phyloP scores from a whole-genome alignment of 2,329 filamentous ascomycete genomes.

The Aspergillus fumigatiaffinis region DNA sequence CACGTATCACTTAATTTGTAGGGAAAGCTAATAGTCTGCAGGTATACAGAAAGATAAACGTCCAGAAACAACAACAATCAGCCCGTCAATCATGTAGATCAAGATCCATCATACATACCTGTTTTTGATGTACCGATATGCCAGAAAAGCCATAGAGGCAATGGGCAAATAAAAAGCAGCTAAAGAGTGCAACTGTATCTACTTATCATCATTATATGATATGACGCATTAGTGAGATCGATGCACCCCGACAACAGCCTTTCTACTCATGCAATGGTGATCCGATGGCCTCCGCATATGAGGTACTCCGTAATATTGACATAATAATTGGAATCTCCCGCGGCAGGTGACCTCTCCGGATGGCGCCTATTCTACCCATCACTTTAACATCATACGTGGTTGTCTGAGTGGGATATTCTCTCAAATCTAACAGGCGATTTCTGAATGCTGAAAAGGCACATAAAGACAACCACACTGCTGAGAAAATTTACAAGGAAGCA shows the following conservation, averaged over 20 bases:
- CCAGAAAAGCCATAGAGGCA: no score
- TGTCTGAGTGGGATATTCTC: background rate
- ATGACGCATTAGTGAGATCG: background rate
- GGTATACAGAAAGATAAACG: background rate
- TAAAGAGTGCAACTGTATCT: background rate
- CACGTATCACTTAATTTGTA: background rate
- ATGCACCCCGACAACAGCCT: no score
- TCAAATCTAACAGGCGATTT: background rate
- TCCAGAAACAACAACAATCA: no score
- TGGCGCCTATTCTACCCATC: background rate
- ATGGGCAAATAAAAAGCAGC: no score
- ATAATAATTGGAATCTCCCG: background rate
- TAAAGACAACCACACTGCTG: background rate
- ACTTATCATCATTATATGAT: background rate
- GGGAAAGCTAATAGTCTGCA: background rate
- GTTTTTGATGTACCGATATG: no score
- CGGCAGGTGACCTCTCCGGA: background rate
- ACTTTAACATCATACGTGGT: background rate
- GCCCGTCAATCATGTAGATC: background rate
- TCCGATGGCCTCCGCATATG: background rate
- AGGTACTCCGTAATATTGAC: background rate
- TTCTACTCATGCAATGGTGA: background rate
- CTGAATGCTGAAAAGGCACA: constrained; percentile 10
- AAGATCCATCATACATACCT: background rate
- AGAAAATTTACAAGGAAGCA: constrained; percentile 8